Percentiles rank a stretch among this genome's conserved stretches.
Evolutionary conservation across 345 rosid species (phyloP).

Genomic region (Aethionema arabicum): DNA sequence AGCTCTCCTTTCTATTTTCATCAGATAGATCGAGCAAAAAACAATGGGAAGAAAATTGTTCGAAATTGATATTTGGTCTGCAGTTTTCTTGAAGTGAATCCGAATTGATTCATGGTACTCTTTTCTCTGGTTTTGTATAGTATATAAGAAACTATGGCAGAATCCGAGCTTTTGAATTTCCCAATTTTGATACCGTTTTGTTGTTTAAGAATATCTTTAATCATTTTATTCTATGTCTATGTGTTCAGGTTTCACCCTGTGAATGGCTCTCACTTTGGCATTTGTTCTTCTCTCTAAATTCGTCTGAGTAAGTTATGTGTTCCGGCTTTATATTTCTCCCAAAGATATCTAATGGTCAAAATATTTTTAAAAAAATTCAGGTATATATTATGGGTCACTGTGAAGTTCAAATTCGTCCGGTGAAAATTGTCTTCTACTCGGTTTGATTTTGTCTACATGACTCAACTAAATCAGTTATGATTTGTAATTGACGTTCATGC

Average conservation of each 20-base stretch:
- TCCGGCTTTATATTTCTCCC: slow-evolving; percentile 15
- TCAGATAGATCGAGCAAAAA: not conserved
- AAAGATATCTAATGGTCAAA: slow-evolving; percentile 8
- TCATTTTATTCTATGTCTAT: slow-evolving; percentile 5
- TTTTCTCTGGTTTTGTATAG: not conserved
- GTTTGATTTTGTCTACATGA: not conserved
- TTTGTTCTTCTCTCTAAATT: slow-evolving; percentile 66
- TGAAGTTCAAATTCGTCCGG: slow-evolving; percentile 61
- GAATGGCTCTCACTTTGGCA: slow-evolving; percentile 71
- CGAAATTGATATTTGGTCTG: not conserved
- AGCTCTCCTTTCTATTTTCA: not conserved
- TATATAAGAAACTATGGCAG: not conserved
- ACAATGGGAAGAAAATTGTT: not conserved
- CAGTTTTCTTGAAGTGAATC: too few relatives aligned
- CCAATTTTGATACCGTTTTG: slow-evolving; percentile 16
- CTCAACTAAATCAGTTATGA: too few relatives aligned
- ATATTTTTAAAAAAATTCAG: slow-evolving; percentile 18
- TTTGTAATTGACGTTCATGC: too few relatives aligned
- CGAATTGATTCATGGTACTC: not conserved
- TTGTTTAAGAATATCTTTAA: slow-evolving; percentile 24
- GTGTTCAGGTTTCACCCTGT: slow-evolving; percentile 73
- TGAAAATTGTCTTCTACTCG: slow-evolving; percentile 30
- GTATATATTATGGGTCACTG: slow-evolving; percentile 40
- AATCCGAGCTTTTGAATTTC: slow-evolving; percentile 23
- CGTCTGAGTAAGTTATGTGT: slow-evolving; percentile 53